phyloP scores from a whole-genome alignment of 2,329 filamentous ascomycete species.

The Aspergillus transmontanensis region DNA sequence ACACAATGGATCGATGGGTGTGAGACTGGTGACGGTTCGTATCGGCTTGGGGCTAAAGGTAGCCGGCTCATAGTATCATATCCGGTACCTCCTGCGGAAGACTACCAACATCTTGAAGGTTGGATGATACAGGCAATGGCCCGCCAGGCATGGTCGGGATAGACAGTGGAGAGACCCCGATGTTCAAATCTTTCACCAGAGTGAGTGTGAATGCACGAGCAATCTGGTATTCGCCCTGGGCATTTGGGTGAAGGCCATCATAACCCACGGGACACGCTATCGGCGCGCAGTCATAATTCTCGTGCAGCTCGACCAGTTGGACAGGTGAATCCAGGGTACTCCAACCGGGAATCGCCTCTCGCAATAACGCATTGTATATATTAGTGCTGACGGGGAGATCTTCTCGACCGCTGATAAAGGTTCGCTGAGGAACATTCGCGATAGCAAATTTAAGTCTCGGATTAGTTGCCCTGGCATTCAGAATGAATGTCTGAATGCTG shows the following conservation, averaged over 20 bases:
- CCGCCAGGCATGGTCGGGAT: not conserved
- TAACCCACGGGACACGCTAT: slow-evolving; percentile 6
- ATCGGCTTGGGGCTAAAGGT: not conserved
- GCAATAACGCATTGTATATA: slow-evolving; percentile 5
- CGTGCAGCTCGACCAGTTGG: not conserved
- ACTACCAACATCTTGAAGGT: not conserved
- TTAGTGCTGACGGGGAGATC: slow-evolving; percentile 7
- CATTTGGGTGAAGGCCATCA: slow-evolving; percentile 7
- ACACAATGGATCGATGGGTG: not conserved
- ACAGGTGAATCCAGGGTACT: slow-evolving; percentile 3
- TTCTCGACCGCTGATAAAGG: slow-evolving; percentile 1
- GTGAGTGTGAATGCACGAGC: slow-evolving; percentile 4
- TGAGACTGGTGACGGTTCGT: not conserved
- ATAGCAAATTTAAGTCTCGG: slow-evolving; percentile 5
- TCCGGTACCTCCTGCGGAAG: not conserved
- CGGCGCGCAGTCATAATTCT: slow-evolving; percentile 6
- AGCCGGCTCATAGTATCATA: not conserved
- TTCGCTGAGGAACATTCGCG: slow-evolving; percentile 8
- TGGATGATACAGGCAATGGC: not conserved
- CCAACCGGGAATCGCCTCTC: slow-evolving; percentile 1
- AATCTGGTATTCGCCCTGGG: slow-evolving; percentile 1
- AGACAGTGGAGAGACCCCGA: not conserved
- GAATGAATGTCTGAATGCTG: not conserved
- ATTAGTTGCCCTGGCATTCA: not conserved
- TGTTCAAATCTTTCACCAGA: not conserved